Evolutionary conservation across 164 flowering plant species (phyloP), one percentile per base, ranked within the genome.

Genomic region (Berberis thunbergii): DNA sequence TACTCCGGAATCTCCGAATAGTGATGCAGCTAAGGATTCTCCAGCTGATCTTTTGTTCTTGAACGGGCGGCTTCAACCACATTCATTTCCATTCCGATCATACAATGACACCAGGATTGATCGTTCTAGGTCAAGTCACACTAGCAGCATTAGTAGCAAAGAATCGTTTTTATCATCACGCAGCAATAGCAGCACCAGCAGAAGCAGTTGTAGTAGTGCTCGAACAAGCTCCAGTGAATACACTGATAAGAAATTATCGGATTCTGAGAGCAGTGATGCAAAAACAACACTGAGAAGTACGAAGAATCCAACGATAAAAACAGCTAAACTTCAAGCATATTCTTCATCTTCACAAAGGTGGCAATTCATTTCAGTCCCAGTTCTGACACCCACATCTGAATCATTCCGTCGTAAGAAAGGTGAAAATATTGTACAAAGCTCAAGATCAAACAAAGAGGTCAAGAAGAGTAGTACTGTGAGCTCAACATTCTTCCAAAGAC

Each of bases 11-110:
- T 86, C 85, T 0, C 86, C 87, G 2, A 59, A 74, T 4, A 53
- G 26, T 13, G 82, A 78, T 59, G 70, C 74, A 4, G 56, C 12
- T 66, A 71, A 65, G 58, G 54, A 50, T 66, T 85, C 86, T 1
- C 89, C 86, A 0, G 95, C 95, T 1, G 95, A 86, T 67, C 74
- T 77, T 55, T 67, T 86, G 58, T 86, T 88, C 81, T 71, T 60
- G 78, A 88, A 88, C 45, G 95, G 95, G 41, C 63, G 67, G 26
- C 84, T 88, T 1, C 65, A 77, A 61, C 95, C 95, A 0, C 91
- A 86, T 65, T 59, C 75, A 2, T 88, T 86, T 52, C 86, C 88
- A 1, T 38, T 43, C 46, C 81, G 65, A 45, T 73, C 70, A 9
- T 8, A 13, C 8, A 67, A 49, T 49, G 42, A 42, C 44, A n/a